Evolutionary conservation across 2,329 filamentous ascomycete genomes (phyloP).

Genomic region (Clonostachys sp.): DNA sequence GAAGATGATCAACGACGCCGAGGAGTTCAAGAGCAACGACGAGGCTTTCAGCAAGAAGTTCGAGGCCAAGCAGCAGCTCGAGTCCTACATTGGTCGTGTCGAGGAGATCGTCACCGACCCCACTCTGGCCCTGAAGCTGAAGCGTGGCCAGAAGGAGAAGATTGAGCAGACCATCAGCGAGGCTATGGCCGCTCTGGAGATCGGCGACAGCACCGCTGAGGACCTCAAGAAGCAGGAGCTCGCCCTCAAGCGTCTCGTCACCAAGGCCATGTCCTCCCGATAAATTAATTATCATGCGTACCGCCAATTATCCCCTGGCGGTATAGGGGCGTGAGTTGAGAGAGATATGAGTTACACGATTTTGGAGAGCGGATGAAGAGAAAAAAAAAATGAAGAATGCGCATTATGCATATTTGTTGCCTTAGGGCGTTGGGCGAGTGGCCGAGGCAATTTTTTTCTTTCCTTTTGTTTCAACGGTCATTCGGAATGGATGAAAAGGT

Average conservation of each 20-base stretch:
- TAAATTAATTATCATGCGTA: slow-evolving; percentile 43
- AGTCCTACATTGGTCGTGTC: slow-evolving; percentile 97
- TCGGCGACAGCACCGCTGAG: slow-evolving; percentile 86
- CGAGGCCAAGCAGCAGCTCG: slow-evolving; percentile 97
- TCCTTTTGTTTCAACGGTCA: background rate
- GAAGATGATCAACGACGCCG: slow-evolving; percentile 94
- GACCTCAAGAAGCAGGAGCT: slow-evolving; percentile 99
- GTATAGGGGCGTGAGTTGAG: background rate
- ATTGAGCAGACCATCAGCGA: slow-evolving; percentile 96
- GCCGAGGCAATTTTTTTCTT: background rate
- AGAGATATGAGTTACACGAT: background rate
- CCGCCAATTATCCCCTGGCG: background rate
- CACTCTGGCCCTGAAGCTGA: slow-evolving; percentile 91
- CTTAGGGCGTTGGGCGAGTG: slow-evolving; percentile 1
- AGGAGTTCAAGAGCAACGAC: slow-evolving; percentile 97
- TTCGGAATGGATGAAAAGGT: slow-evolving; percentile 1
- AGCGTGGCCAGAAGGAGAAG: slow-evolving; percentile 99
- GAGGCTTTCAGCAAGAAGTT: slow-evolving; percentile 99
- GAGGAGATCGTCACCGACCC: slow-evolving; percentile 99
- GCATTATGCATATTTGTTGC: background rate
- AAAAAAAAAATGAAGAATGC: background rate
- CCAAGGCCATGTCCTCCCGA: slow-evolving; percentile 94
- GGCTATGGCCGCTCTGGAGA: slow-evolving; percentile 95
- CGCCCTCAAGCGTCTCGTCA: slow-evolving; percentile 93
- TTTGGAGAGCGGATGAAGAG: background rate